phyloP scores from a whole-genome alignment of 495 filamentous ascomycete species.

The Pyrenula aspistea region DNA sequence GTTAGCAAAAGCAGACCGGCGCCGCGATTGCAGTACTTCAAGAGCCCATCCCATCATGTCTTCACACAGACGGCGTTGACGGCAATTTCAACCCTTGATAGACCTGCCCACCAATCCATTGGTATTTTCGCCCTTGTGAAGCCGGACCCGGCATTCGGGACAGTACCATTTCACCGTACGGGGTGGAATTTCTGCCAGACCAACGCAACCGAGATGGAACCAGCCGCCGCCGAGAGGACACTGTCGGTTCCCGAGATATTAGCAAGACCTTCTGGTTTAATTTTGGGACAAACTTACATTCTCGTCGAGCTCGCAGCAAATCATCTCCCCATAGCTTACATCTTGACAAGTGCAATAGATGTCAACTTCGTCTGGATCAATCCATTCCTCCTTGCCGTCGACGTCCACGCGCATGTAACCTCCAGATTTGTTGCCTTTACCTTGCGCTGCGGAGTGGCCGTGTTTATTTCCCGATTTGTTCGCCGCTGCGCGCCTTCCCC shows the following conservation, averaged over 20 bases:
- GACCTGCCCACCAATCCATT: neutral
- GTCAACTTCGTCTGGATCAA: slow-evolving; percentile 70
- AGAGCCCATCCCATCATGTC: neutral
- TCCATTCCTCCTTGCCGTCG: slow-evolving; percentile 48
- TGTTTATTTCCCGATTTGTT: slow-evolving; percentile 73
- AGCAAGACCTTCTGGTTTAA: no score
- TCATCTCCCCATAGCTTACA: slow-evolving; percentile 91
- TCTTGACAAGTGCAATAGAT: slow-evolving; percentile 85
- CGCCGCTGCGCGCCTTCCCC: neutral
- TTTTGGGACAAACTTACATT: slow-evolving; percentile 51
- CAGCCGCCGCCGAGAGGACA: slow-evolving; percentile 46
- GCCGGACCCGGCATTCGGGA: slow-evolving; percentile 64
- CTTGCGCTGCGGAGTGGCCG: slow-evolving; percentile 21
- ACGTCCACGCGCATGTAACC: slow-evolving; percentile 32
- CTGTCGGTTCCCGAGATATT: neutral
- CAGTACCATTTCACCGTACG: slow-evolving; percentile 90
- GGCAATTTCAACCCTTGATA: neutral
- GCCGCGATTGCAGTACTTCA: no score
- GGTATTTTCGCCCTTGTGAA: slow-evolving; percentile 37
- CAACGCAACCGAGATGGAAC: slow-evolving; percentile 91
- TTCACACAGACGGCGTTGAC: neutral
- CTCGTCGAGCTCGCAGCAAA: slow-evolving; percentile 63
- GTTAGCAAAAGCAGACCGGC: no score
- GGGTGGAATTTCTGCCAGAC: slow-evolving; percentile 59
- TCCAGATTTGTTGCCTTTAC: slow-evolving; percentile 10